Conservation (phyloP, 345 rosid genomes). For the Eucalyptus regnans region DNA sequence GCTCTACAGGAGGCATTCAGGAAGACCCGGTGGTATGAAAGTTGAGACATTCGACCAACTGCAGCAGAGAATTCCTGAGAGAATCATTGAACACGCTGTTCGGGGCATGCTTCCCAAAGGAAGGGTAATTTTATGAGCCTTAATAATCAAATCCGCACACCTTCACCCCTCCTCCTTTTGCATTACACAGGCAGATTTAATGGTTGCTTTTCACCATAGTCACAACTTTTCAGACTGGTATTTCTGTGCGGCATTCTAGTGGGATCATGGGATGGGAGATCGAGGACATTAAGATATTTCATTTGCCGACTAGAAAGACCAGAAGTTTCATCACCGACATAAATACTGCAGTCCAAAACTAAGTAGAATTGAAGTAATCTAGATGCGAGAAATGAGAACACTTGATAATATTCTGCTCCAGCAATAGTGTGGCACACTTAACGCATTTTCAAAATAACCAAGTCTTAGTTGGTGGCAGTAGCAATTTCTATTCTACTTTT, state of each 20-base stretch:
- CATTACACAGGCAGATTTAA: neutral
- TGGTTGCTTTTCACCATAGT: neutral
- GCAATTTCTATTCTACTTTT: neutral
- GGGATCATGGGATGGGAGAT: neutral
- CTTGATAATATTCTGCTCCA: neutral
- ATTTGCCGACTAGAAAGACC: neutral
- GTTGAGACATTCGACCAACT: constrained; percentile 84
- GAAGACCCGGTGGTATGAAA: constrained; percentile 98
- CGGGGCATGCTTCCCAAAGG: constrained; percentile 99
- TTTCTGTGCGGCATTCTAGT: neutral
- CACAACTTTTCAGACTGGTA: neutral
- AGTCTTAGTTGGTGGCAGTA: neutral
- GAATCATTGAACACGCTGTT: constrained; percentile 96
- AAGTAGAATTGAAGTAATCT: neutral
- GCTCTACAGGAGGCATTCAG: constrained; percentile 96
- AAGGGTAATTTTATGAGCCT: constrained; percentile 42
- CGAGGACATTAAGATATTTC: neutral
- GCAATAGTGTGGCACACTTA: neutral
- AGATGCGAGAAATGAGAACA: neutral
- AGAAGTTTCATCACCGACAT: neutral
- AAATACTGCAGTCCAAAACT: neutral
- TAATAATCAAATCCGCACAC: neutral
- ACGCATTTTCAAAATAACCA: neutral
- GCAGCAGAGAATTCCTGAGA: constrained; percentile 91
- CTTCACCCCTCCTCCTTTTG: neutral